Evolutionary conservation across 1,284 basidiomycete species (phyloP).

Genomic region (Serendipita sp.): DNA sequence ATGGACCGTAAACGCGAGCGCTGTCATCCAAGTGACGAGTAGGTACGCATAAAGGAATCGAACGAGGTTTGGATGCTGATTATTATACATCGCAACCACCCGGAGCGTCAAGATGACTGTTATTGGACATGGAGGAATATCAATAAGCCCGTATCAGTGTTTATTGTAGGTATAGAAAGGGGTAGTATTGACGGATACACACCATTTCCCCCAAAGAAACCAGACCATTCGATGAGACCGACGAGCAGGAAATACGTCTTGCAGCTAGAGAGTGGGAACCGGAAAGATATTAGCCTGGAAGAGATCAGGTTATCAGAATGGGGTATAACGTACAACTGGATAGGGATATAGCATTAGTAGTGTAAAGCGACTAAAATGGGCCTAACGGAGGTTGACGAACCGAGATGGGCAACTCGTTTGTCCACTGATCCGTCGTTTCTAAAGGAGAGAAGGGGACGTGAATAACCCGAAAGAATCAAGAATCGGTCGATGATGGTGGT

Average conservation of each 20-base stretch:
- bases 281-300: neutral
- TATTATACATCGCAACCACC: neutral
- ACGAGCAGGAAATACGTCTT: neutral
- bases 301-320: neutral
- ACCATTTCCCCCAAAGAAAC: neutral
- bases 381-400: neutral
- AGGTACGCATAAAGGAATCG: neutral
- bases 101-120: neutral
- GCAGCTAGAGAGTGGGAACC: neutral
- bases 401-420: neutral
- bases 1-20: neutral
- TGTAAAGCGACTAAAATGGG: neutral
- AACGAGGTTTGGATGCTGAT: neutral
- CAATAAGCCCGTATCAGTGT: neutral
- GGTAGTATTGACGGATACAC: neutral
- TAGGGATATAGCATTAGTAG: too few relatives aligned
- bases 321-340: too few relatives aligned
- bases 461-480: neutral
- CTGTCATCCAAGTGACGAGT: neutral
- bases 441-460: neutral
- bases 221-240: neutral
- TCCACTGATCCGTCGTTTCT: neutral
- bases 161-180: neutral
- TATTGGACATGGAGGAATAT: too few relatives aligned
- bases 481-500: neutral